These are phyloP conservation scores for Elongisporangium undulatum DNA, from an alignment of 352 stramenopile genomes.

Conservation along the genomic window DNA sequence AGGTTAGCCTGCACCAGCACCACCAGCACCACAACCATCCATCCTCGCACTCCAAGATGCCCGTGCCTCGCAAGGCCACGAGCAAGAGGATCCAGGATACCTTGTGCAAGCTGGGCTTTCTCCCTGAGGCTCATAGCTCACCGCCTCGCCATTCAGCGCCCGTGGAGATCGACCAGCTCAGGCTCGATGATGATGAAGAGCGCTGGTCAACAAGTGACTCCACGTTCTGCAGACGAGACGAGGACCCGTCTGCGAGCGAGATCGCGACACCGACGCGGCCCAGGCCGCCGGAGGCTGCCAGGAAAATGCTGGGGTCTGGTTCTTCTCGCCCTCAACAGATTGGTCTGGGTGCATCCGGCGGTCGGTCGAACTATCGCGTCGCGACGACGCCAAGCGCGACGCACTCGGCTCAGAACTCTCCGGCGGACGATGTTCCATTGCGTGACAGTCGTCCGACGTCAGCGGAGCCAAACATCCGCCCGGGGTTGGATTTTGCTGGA, in stretches of 20 bases:
- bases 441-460: not conserved
- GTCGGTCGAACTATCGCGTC: not conserved
- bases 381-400: not conserved
- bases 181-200: constrained; percentile 1
- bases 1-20: constrained; percentile 2
- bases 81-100: constrained; percentile 30
- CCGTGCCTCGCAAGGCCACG: constrained; percentile 4
- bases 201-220: not conserved
- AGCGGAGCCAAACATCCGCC: not conserved
- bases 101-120: constrained; percentile 32
- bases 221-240: constrained; percentile 2
- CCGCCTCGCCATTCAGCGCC: constrained; percentile 6
- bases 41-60: not conserved
- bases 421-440: not conserved
- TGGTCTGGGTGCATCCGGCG: not conserved
- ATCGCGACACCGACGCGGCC: constrained; percentile 6
- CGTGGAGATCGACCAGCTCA: not conserved
- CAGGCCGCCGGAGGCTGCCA: not conserved
- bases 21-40: constrained; percentile 6
- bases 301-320: not conserved
- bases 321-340: not conserved
- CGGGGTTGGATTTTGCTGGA: not conserved
- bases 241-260: constrained; percentile 18
- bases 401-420: not conserved
- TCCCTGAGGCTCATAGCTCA: constrained; percentile 10